These are phyloP conservation scores for Candida nonsorbophila DNA, from an alignment of 805 yeast genomes.

Conservation along the genomic window DNA sequence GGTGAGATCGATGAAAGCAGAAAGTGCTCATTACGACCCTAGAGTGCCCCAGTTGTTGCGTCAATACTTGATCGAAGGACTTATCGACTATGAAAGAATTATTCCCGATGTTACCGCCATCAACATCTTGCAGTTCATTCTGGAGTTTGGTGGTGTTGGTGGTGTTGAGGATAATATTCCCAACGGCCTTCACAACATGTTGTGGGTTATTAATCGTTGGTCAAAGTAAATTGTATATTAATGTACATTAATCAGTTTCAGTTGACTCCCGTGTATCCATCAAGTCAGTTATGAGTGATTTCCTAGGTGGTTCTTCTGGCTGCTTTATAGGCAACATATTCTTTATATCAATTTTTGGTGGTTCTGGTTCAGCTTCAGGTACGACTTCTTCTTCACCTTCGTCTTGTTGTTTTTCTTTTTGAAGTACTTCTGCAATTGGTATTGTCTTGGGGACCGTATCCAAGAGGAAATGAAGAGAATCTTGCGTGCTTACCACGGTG, in stretches of 20 bases:
- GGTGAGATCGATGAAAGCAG: slow-evolving; percentile 1
- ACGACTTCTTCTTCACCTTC: slow-evolving; percentile 5
- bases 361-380: slow-evolving; percentile 1
- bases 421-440: slow-evolving; percentile 44
- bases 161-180: too few species aligned
- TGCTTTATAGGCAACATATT: slow-evolving; percentile 4
- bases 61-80: slow-evolving; percentile 28
- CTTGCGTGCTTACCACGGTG: slow-evolving; percentile 53
- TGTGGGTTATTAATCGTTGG: too few species aligned
- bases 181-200: too few species aligned
- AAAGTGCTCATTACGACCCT: too few species aligned
- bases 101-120: slow-evolving; percentile 35
- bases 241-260: too few species aligned
- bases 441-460: slow-evolving; percentile 65
- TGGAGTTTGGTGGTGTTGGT: slow-evolving; percentile 22
- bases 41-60: too few species aligned
- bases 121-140: slow-evolving; percentile 29
- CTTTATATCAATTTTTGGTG: slow-evolving; percentile 5
- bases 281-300: slow-evolving; percentile 30
- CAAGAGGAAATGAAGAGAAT: slow-evolving; percentile 55
- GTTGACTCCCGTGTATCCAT: too few species aligned
- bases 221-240: too few species aligned
- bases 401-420: slow-evolving; percentile 31
- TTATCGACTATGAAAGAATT: slow-evolving; percentile 33
- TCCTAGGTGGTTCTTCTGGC: slow-evolving; percentile 12